Conservation (phyloP, 441 rosid species). For the Euphorbia celastroides region DNA sequence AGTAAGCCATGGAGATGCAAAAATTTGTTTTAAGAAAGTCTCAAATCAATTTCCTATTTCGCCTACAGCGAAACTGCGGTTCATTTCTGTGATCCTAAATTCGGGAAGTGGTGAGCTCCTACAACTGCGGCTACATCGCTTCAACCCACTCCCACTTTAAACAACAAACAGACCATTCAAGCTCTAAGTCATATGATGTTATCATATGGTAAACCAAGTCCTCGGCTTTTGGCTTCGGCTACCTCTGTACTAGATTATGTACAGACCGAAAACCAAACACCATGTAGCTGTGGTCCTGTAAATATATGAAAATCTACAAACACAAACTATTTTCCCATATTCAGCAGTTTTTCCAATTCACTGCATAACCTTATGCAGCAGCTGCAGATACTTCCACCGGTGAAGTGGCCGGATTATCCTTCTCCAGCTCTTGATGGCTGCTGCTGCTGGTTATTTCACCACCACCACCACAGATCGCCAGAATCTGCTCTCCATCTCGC, state of each 20-base stretch:
- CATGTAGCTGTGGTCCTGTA: neutral
- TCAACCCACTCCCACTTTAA: slow-evolving; percentile 27
- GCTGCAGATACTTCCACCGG: slow-evolving; percentile 30
- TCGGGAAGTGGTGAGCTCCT: slow-evolving; percentile 35
- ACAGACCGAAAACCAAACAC: slow-evolving; percentile 27
- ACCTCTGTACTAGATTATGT: slow-evolving; percentile 26
- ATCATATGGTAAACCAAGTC: neutral
- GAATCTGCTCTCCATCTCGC: slow-evolving; percentile 75
- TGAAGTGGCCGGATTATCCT: slow-evolving; percentile 25
- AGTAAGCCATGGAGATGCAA: no score
- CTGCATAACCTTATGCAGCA: slow-evolving; percentile 22
- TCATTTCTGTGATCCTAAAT: slow-evolving; percentile 11
- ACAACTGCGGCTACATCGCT: slow-evolving; percentile 28
- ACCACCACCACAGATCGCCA: no score
- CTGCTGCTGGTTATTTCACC: neutral
- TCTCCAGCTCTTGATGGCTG: slow-evolving; percentile 27
- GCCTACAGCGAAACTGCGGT: slow-evolving; percentile 12
- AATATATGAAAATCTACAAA: slow-evolving; percentile 16
- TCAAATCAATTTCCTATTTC: no score
- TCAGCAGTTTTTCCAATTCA: neutral
- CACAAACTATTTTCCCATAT: slow-evolving; percentile 11
- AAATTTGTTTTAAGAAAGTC: no score
- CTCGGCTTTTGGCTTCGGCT: neutral
- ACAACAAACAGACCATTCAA: slow-evolving; percentile 4
- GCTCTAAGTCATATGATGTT: slow-evolving; percentile 10